Evolutionary conservation across 2,329 filamentous ascomycete species (phyloP), one percentile per base, ranked within the genome.

Genomic region (Keithomyces neogunnii): DNA sequence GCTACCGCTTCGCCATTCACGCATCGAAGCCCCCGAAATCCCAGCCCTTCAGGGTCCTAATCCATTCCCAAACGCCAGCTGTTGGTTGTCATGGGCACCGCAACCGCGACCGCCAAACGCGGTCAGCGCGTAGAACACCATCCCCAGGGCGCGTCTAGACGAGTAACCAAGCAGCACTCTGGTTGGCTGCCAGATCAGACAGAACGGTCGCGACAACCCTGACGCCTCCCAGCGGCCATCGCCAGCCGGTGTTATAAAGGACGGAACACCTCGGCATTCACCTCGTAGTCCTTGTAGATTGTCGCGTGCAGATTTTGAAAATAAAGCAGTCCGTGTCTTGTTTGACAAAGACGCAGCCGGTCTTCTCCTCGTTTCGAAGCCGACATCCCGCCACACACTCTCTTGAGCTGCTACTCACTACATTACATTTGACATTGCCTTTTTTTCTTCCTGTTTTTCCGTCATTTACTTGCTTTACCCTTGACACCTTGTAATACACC

Each of bases 401-500:
- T 10, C 6, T 10, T 10, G 33, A 6, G 10, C 33, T 6, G 33
- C 33, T 35, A 10, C 33, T 6, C 33, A 35, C 6, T 35, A 35
- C n/a, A 38, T 47, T 4, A 3, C 45, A 33, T 13, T 35, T 19
- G 9, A 5, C 11, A 30, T 11, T 32, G n/a, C n/a, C 5, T 47
- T 28, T 30, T 47, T 3, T 26, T 39, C 6, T 19, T n/a, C 51
- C 38, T 50, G n/a, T 19, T 19, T 19, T 19, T 19, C 1, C 19
- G 19, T 19, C 19, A 19, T 19, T 19, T 19, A 19, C 19, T 19
- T 19, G 19, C 19, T 19, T 19, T 19, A 19, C 19, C 19, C 19
- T 19, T 19, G 19, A 19, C 19, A 19, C 49, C 46, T 38, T 51
- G 29, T 50, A 44, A 50, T 55, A 44, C 42, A 55, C 50, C 40